Evolutionary conservation across 257 asterid species (phyloP).

Genomic region (Solanum rostratum): DNA sequence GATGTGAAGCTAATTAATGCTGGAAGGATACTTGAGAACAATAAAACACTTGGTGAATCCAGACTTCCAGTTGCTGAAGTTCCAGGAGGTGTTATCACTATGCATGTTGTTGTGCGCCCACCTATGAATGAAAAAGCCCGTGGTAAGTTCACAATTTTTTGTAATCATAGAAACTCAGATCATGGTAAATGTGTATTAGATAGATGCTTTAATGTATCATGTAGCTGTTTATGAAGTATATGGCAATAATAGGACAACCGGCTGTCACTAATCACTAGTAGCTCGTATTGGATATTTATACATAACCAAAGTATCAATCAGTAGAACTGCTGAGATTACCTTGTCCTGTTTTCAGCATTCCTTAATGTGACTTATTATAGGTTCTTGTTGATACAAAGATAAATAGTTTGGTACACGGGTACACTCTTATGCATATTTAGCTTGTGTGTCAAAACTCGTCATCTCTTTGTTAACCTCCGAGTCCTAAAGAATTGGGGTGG

Average conservation of each 20-base stretch:
- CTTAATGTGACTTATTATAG: neutral
- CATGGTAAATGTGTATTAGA: neutral
- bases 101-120: constrained; percentile 83
- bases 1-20: constrained; percentile 81
- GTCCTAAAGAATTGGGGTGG: neutral
- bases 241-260: neutral
- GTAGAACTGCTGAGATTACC: neutral
- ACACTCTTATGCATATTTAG: neutral
- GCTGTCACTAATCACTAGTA: neutral
- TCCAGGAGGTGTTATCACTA: constrained; percentile 79
- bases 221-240: neutral
- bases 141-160: constrained; percentile 27
- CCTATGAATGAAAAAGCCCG: constrained; percentile 51
- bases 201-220: neutral
- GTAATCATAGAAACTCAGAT: neutral
- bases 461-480: neutral
- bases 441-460: neutral
- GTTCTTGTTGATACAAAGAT: neutral
- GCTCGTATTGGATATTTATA: neutral
- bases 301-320: neutral
- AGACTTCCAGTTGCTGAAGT: constrained; percentile 71
- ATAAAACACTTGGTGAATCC: constrained; percentile 63
- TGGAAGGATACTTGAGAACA: constrained; percentile 85
- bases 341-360: neutral
- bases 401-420: neutral